Base-by-base conservation (phyloP, 331 rosid genomes). In the Prunus yedoensis region DNA sequence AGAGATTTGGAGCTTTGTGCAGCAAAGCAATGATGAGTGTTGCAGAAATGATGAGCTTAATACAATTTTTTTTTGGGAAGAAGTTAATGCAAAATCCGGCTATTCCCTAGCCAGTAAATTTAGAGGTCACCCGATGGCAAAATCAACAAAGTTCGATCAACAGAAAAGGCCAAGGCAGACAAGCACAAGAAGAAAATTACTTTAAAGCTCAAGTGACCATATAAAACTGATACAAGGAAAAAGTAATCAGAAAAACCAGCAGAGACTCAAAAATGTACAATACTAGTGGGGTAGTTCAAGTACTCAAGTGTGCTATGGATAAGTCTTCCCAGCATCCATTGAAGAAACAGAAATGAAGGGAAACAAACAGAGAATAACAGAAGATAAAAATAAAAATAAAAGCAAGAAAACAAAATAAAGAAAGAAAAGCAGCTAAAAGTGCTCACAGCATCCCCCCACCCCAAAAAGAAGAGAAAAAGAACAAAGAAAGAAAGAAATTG, bases 11-110 rank as follows among this genome's bases (percentile, higher is more conserved):
- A 78, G 84, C 79, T 54, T 70, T 73, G 61, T 77, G 85, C 78
- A 66, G 89, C 25, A 68, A 75, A 70, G 79, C 77, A 85, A 86
- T 89, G 89, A 83, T 87, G 94, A 77, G 78, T 62, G 62, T 83
- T 84, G 73, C 83, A 81, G 90, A 82, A 76, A 66, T 68, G 76
- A 75, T 70, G 75, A 77, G 59, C 58, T 59, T 53, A 46, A 87
- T 28, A 25, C 43, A 47, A 77, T 62, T 35, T 47, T 74, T 10
- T 47, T 30, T 30, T 13, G 16, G 5, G 52, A 12, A 3, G 16
- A 47, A 47, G 17, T 15, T 47, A 47, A 5, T 35, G 41, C 41
- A 35, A 41, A 66, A 78, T 83, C 25, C 77, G 63, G 80, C 73
- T 50, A 61, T 67, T 71, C 74, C 82, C 85, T 43, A 79, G 76